Percentiles rank a stretch among this genome's conserved stretches.
Conservation (phyloP, 371 early-diverging fungal species). For the Synchytrium microbalum region DNA sequence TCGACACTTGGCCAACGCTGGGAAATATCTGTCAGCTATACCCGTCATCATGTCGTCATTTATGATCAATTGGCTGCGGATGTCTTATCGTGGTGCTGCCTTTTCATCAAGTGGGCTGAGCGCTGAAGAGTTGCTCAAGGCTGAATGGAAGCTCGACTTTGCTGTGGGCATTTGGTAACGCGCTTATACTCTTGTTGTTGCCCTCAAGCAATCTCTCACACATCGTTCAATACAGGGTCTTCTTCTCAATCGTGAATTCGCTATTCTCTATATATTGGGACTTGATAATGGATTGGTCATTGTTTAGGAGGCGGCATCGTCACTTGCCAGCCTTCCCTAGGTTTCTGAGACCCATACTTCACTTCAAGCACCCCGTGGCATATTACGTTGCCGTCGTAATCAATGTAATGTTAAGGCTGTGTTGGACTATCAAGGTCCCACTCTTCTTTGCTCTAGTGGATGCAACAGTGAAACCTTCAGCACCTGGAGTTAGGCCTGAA, state of each 20-base stretch:
- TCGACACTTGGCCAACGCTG: conserved; percentile 77
- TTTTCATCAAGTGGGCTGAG: background rate
- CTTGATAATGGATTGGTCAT: conserved; percentile 81
- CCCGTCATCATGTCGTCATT: conserved; percentile 61
- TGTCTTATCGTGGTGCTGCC: conserved; percentile 11
- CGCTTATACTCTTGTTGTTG: background rate
- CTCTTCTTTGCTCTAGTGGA: conserved; percentile 56
- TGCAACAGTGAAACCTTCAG: background rate
- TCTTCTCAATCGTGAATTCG: conserved; percentile 74
- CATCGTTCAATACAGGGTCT: conserved; percentile 43
- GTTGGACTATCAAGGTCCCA: conserved; percentile 78
- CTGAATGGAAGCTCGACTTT: conserved; percentile 17
- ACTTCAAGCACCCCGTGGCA: conserved; percentile 49
- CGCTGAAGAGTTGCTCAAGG: conserved; percentile 8
- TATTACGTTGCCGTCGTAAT: conserved; percentile 68
- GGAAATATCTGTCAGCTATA: conserved; percentile 76
- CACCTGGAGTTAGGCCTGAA: background rate
- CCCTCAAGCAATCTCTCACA: background rate
- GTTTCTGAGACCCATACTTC: conserved; percentile 53
- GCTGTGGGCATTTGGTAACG: conserved; percentile 28
- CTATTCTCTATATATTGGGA: conserved; percentile 94
- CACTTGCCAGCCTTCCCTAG: conserved; percentile 8
- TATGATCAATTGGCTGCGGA: conserved; percentile 27
- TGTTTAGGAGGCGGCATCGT: background rate
- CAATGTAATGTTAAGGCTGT: conserved; percentile 72